A percentile compares a stretch with the other conserved stretches of the same genome.
These are phyloP conservation scores for Ganoderma leucocontextum DNA, from an alignment of 1,284 basidiomycete genomes.

Conservation along the genomic window DNA sequence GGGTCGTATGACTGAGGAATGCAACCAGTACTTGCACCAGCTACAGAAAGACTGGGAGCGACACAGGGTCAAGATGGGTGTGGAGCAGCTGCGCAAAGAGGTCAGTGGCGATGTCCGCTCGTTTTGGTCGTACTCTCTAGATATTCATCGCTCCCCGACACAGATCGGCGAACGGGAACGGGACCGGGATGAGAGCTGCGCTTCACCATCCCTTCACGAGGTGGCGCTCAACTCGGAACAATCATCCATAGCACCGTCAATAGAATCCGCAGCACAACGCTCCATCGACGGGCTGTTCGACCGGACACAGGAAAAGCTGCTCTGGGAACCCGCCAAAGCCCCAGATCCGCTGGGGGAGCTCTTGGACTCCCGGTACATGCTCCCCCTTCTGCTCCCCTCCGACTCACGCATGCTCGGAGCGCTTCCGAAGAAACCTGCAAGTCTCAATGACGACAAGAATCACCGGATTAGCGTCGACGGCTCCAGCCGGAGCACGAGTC, in stretches of 20 bases:
- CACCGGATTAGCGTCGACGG: slow-evolving; percentile 44
- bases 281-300: slow-evolving; percentile 85
- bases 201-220: slow-evolving; percentile 56
- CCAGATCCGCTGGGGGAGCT: slow-evolving; percentile 88
- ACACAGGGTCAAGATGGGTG: slow-evolving; percentile 82
- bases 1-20: slow-evolving; percentile 92
- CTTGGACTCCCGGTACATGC: slow-evolving; percentile 91
- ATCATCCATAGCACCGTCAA: slow-evolving; percentile 38
- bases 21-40: slow-evolving; percentile 91
- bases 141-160: background rate
- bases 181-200: slow-evolving; percentile 61
- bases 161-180: slow-evolving; percentile 74
- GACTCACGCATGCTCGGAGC: slow-evolving; percentile 83
- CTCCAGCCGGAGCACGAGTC: slow-evolving; percentile 48
- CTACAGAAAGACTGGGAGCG: slow-evolving; percentile 97
- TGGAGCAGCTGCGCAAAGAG: slow-evolving; percentile 83
- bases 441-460: slow-evolving; percentile 48
- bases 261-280: slow-evolving; percentile 53
- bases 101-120: slow-evolving; percentile 45
- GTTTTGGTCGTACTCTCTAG: background rate
- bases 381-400: slow-evolving; percentile 86
- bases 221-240: slow-evolving; percentile 44
- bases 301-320: slow-evolving; percentile 63
- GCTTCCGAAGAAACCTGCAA: slow-evolving; percentile 56
- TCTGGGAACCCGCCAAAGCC: slow-evolving; percentile 80